Base-by-base conservation (phyloP, 805 yeast species). In the Brettanomyces anomalus region DNA sequence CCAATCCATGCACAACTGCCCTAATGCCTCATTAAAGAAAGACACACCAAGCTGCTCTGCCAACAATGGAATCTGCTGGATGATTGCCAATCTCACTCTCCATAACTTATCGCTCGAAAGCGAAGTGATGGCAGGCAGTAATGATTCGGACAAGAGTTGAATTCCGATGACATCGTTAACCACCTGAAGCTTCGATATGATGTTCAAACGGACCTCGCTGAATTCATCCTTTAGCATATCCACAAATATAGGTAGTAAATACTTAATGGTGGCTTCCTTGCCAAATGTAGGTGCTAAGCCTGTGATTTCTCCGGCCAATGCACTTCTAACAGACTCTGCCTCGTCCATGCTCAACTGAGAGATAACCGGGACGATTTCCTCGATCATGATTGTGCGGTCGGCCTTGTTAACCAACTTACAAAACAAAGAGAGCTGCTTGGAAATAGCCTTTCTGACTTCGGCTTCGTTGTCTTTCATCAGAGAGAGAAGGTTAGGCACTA, bases 71-170 rank as follows among this genome's bases (percentile, higher is more conserved):
- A 89, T 87, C 66, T 93, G 93, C 61, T 93, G 95, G 57, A 93
- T 93, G 48, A 93, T 93, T 10, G 97, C 97, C 60, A 93, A 72
- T 60, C 97, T 79, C 24, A 93, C 97, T 58, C 99, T 79, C 99
- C 99, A 93, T 58, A 89, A 90, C 56, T 83, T 83, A 66, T 93
- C 98, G 59, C 88, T 89, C 10, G 98, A 97, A 51, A 93, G 73
- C 52, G 90, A 96, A 10, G 95, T 81, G 51, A 93, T 90, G 3
- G 98, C 97, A 3, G 99, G 99, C 51, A 93, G 71, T 49, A 93
- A 70, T 33, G 88, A 82, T 55, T 88, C 89, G 20, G 95, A 81
- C 50, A 93, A 71, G 47, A 85, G 68, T 53, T 83, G 89, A 50
- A 93, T 87, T 26, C 98, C 98, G 53, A 93, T 85, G 41, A 89